These are phyloP conservation scores for Curvularia sp. DNA, from an alignment of 2,329 filamentous ascomycete genomes.

Conservation along the genomic window DNA sequence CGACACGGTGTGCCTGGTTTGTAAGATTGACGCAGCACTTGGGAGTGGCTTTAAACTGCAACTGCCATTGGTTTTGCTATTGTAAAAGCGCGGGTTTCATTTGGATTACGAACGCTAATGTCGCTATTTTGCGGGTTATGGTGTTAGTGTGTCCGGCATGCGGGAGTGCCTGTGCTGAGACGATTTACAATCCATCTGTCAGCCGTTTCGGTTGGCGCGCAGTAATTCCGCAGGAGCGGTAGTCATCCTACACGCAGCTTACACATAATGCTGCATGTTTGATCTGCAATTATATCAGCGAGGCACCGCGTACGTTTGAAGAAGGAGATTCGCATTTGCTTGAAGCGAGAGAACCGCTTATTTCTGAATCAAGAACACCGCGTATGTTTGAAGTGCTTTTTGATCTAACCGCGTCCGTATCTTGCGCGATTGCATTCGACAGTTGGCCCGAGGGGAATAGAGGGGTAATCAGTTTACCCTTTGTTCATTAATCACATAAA, in stretches of 20 bases:
- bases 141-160: neutral
- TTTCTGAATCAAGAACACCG: neutral
- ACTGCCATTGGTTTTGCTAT: neutral
- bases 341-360: neutral
- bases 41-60: neutral
- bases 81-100: neutral
- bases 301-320: neutral
- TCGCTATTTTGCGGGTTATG: too few species aligned
- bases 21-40: slow-evolving; percentile 2
- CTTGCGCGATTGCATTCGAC: neutral
- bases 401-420: neutral
- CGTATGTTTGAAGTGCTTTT: neutral
- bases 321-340: neutral
- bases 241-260: neutral
- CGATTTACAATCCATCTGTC: slow-evolving; percentile 16
- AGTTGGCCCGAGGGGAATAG: neutral
- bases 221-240: slow-evolving; percentile 7
- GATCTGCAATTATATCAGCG: neutral
- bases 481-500: neutral
- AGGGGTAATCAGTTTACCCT: too few species aligned
- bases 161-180: slow-evolving; percentile 1
- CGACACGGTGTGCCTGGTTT: slow-evolving; percentile 14
- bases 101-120: neutral
- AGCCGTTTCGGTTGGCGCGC: slow-evolving; percentile 7
- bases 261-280: neutral